Evolutionary conservation across 495 filamentous ascomycete genomes (phyloP).

Genomic region (Aspergillus taichungensis): DNA sequence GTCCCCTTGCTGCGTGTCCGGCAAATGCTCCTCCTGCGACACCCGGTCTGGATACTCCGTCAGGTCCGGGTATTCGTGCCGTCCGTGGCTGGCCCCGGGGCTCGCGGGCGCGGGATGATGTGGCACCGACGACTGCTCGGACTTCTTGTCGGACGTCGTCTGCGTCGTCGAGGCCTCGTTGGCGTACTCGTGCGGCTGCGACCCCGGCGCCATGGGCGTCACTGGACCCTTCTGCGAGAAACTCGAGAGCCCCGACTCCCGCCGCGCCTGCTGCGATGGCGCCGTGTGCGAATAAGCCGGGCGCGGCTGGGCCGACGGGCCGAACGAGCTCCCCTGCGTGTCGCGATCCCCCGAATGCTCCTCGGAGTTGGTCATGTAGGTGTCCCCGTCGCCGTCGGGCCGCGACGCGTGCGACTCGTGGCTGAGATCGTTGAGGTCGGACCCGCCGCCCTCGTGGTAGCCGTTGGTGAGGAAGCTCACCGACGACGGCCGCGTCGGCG

Average conservation of each 20-base stretch:
- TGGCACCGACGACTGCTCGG: conserved; percentile 33
- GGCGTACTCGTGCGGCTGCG: conserved; percentile 63
- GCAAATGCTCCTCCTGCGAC: conserved; percentile 37
- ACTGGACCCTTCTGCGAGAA: conserved; percentile 64
- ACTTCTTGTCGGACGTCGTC: conserved; percentile 73
- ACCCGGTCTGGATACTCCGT: conserved; percentile 33
- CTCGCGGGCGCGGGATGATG: conserved; percentile 52
- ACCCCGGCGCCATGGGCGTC: conserved; percentile 66
- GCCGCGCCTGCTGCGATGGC: conserved; percentile 42
- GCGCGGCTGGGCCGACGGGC: conserved; percentile 43
- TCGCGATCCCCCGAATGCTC: conserved; percentile 30
- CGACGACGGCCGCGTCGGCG: conserved; percentile 38
- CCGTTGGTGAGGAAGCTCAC: conserved; percentile 46
- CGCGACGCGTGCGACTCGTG: conserved; percentile 53
- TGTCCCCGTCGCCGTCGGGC: conserved; percentile 53
- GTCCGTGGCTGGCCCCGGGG: conserved; percentile 25
- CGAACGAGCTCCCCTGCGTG: conserved; percentile 42
- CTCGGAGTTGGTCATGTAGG: conserved; percentile 42
- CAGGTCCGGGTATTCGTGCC: conserved; percentile 30
- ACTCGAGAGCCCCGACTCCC: conserved; percentile 38
- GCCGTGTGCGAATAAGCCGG: conserved; percentile 42
- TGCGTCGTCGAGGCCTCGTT: conserved; percentile 80
- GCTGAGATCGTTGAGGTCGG: conserved; percentile 36
- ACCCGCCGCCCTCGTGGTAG: conserved; percentile 35
- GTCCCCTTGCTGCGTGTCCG: conserved; percentile 36